Evolutionary conservation across 805 yeast species (phyloP).

Genomic region (Lipomyces japonicus): DNA sequence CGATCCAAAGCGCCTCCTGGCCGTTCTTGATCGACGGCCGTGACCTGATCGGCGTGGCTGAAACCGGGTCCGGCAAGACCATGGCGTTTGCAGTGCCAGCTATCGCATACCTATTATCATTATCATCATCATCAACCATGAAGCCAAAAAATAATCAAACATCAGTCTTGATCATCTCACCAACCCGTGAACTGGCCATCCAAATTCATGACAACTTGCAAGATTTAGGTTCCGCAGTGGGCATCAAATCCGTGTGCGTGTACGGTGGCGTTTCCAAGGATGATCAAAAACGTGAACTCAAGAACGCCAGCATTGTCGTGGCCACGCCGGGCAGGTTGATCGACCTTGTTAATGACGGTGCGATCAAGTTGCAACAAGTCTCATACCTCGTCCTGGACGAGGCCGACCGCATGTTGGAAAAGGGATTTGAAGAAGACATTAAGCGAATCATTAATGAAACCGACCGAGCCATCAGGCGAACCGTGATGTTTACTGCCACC

Average conservation of each 20-base stretch:
- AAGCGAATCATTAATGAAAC: slow-evolving; percentile 70
- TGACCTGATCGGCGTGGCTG: slow-evolving; percentile 96
- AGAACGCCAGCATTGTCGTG: slow-evolving; percentile 67
- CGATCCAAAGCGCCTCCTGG: slow-evolving; percentile 94
- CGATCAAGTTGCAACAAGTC: slow-evolving; percentile 62
- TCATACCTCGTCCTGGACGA: slow-evolving; percentile 88
- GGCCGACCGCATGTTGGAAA: slow-evolving; percentile 98
- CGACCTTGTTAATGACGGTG: slow-evolving; percentile 85
- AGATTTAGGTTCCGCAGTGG: slow-evolving; percentile 55
- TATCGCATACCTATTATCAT: slow-evolving; percentile 58
- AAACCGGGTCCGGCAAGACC: slow-evolving; percentile 97
- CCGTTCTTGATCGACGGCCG: slow-evolving; percentile 74
- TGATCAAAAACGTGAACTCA: slow-evolving; percentile 72
- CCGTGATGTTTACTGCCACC: slow-evolving; percentile 99
- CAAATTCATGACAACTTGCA: slow-evolving; percentile 84
- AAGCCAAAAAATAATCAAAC: slow-evolving; percentile 42
- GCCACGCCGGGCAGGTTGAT: slow-evolving; percentile 98
- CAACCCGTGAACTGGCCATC: slow-evolving; percentile 95
- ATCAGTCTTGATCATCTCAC: slow-evolving; percentile 81
- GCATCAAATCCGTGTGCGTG: slow-evolving; percentile 71
- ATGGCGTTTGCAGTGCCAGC: slow-evolving; percentile 98
- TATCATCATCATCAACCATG: slow-evolving; percentile 34
- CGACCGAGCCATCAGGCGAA: slow-evolving; percentile 60
- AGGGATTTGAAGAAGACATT: slow-evolving; percentile 96
- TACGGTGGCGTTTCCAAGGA: slow-evolving; percentile 98